Evolutionary conservation across 768 basidiomycete species (phyloP), one percentile per base, ranked within the genome.

Genomic region (Boletus rubropictus): DNA sequence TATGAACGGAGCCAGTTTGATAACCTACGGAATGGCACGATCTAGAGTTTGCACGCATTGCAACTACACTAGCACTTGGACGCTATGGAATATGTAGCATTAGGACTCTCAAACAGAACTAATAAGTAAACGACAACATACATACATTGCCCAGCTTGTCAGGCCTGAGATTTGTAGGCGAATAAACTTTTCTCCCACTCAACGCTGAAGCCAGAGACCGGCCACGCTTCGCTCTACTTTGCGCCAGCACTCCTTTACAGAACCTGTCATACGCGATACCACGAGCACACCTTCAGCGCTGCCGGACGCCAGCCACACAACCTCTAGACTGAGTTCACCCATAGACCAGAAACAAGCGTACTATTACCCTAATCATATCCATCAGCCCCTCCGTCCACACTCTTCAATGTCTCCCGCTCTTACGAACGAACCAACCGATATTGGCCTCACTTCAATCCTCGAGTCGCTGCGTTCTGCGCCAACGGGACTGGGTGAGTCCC

Each of bases 1-100:
- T 98, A 95, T 60, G 75, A 80, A 58, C 66, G 73, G 32, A 89
- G 87, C 59, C 78, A 79, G 69, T 93, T 84, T 61, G 84, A 87
- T 35, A 93, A 94, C 63, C 68, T 94, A 73, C 74, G 73, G 59
- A 77, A 77, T 12, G 84, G 87, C 32, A 87, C 88, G 8, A 56
- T 68, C 43, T 66, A 66, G 54, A 27, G 42, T n/a, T 24, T 25
- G 10, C 40, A 32, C 24, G 15, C n/a, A 37, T 44, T 18, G 11
- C 11, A 27, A 10, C 24, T 44, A 25, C 35, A 32, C 7, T 21
- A 51, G 39, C 6, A 38, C 25, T n/a, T 11, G 36, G 46, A 42
- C 22, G 18, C 17, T 37, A 24, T 36, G 2, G 29, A 36, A 39
- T 25, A 24, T 39, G 43, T 46, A 55, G 18, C 9, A 37, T 42